Conservation (phyloP, 257 asterid species). For the Osmanthus fragrans region DNA sequence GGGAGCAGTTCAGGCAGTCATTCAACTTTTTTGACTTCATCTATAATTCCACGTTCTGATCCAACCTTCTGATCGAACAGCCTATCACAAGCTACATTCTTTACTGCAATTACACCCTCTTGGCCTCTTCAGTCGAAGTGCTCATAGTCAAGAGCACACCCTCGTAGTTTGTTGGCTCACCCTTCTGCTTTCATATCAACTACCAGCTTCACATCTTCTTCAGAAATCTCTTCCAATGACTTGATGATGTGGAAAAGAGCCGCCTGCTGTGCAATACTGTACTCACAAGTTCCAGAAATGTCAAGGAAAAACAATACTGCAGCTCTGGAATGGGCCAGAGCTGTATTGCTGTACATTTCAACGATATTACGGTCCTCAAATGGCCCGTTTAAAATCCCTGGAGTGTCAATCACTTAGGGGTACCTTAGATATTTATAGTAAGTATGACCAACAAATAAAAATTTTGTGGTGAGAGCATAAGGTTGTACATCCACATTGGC, state of each 20-base stretch:
- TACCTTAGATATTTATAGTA: conserved; percentile 79
- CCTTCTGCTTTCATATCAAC: too few relatives aligned
- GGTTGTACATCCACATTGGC: conserved; percentile 96
- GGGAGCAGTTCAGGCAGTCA: conserved; percentile 84
- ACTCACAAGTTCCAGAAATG: conserved; percentile 92
- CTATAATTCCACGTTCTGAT: conserved; percentile 85
- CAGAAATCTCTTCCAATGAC: conserved; percentile 27
- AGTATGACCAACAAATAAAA: conserved; percentile 89
- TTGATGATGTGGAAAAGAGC: conserved; percentile 88
- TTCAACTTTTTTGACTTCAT: conserved; percentile 86
- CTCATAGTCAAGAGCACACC: too few relatives aligned
- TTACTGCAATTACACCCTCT: conserved; percentile 55
- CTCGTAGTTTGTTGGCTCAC: conserved; percentile 29
- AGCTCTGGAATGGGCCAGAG: conserved; percentile 89
- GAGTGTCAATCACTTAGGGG: conserved; percentile 90
- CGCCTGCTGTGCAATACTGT: conserved; percentile 84
- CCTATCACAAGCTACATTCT: conserved; percentile 31
- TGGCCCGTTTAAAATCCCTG: conserved; percentile 87
- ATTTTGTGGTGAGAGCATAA: conserved; percentile 87
- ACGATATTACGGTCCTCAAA: conserved; percentile 49
- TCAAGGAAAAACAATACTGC: conserved; percentile 90
- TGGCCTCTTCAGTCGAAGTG: too few relatives aligned
- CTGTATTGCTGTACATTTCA: conserved; percentile 96
- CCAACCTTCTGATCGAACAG: conserved; percentile 78
- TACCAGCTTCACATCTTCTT: too few relatives aligned